phyloP scores from a whole-genome alignment of 2,329 filamentous ascomycete genomes.

The Scedosporium apiospermum region DNA sequence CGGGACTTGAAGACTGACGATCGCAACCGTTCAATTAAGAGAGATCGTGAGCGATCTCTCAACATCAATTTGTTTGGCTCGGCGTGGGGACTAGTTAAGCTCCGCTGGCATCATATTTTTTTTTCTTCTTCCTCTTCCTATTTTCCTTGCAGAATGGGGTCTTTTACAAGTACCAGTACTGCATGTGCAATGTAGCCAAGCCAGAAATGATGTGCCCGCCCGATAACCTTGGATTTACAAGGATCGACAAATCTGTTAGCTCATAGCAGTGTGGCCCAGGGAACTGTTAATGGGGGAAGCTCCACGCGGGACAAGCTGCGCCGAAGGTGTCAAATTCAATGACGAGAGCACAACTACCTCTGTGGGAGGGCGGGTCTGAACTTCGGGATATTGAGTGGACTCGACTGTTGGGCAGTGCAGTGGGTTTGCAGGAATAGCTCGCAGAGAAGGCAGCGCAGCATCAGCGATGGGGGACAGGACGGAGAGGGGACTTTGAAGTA shows the following conservation, averaged over 20 bases:
- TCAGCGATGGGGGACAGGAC: not conserved
- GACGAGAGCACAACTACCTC: no score
- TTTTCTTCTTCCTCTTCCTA: not conserved
- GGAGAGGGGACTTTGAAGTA: not conserved
- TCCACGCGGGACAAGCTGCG: not conserved
- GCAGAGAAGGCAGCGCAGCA: not conserved
- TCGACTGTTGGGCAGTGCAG: no score
- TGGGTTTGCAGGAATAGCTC: no score
- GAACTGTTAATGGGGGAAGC: not conserved
- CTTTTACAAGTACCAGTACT: not conserved
- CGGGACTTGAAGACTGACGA: not conserved
- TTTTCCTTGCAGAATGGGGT: not conserved
- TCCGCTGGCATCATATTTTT: not conserved
- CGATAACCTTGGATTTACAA: no score
- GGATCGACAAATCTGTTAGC: not conserved
- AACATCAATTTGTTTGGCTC: not conserved
- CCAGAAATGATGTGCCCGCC: not conserved
- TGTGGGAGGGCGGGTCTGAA: no score
- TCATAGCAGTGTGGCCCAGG: not conserved
- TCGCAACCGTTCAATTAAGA: not conserved
- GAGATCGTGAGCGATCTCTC: not conserved
- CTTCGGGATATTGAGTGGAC: no score
- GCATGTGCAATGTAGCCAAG: not conserved
- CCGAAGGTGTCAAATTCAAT: not conserved
- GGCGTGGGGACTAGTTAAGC: not conserved